Conservation (phyloP, 805 yeast genomes). For the Starmerella geochares region DNA sequence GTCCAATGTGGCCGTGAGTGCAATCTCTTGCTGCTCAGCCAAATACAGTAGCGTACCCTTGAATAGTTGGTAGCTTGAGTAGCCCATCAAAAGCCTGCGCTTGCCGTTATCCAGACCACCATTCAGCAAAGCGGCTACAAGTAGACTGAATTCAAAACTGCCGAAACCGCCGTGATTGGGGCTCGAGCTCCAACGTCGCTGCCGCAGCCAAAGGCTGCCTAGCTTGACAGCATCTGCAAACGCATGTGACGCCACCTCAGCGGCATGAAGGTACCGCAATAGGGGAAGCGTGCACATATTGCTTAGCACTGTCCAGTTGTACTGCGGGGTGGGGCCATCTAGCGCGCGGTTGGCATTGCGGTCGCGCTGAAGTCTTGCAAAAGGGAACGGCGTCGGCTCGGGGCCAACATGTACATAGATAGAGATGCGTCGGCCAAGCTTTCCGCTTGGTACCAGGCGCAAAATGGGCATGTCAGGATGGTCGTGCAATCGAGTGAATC, state of each 20-base stretch:
- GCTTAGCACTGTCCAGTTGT: conserved; percentile 70
- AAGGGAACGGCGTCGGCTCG: conserved; percentile 57
- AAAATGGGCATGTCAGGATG: conserved; percentile 70
- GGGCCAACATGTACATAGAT: conserved; percentile 66
- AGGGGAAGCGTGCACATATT: conserved; percentile 60
- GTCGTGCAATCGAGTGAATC: conserved; percentile 63
- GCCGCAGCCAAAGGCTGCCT: conserved; percentile 83
- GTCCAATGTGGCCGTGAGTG: conserved; percentile 2
- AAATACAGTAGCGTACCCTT: conserved; percentile 75
- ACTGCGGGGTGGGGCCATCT: conserved; percentile 61
- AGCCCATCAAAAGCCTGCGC: conserved; percentile 71
- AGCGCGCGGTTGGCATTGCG: conserved; percentile 60
- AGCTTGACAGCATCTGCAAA: conserved; percentile 79
- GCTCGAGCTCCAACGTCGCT: conserved; percentile 65
- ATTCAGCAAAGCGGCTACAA: conserved; percentile 69
- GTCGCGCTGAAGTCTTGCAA: conserved; percentile 66
- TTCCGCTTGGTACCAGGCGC: conserved; percentile 35
- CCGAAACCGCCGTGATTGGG: conserved; percentile 67
- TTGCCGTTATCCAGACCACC: conserved; percentile 68
- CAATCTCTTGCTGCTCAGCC: conserved; percentile 40
- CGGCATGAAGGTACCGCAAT: conserved; percentile 63
- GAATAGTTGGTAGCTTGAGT: conserved; percentile 85
- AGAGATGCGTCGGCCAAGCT: conserved; percentile 40
- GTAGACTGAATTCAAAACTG: conserved; percentile 72
- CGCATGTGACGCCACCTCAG: conserved; percentile 46